These are phyloP conservation scores for Acacia pycnantha DNA, from an alignment of 331 rosid genomes.

Conservation along the genomic window DNA sequence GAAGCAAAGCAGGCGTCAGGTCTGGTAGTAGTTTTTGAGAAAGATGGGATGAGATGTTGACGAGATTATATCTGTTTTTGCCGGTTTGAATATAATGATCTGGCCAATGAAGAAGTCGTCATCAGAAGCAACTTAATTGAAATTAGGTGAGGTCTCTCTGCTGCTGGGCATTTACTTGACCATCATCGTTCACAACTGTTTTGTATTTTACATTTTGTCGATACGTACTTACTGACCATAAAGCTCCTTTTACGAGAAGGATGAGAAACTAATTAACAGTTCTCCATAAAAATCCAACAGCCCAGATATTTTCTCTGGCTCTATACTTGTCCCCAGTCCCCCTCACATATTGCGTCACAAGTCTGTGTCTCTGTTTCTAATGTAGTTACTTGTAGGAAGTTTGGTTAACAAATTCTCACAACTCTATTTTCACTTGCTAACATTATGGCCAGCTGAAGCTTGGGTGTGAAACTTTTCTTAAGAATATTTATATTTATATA, in stretches of 20 bases:
- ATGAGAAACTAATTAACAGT: not conserved
- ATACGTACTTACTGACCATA: too few species aligned
- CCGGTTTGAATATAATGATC: not conserved
- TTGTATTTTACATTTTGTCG: not conserved
- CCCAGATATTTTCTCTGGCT: not conserved
- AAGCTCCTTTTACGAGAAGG: not conserved
- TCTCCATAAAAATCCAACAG: not conserved
- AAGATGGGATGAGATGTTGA: not conserved
- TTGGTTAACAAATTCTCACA: too few species aligned
- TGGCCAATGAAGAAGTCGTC: not conserved
- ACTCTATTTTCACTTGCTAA: too few species aligned
- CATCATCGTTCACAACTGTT: not conserved
- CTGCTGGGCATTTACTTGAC: not conserved
- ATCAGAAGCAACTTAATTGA: not conserved
- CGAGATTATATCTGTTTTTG: not conserved
- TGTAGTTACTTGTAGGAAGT: too few species aligned
- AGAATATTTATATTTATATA: too few species aligned
- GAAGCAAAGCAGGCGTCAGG: not conserved
- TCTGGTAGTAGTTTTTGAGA: not conserved
- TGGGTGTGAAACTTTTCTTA: too few species aligned
- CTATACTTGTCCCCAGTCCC: not conserved
- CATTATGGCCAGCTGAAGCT: too few species aligned
- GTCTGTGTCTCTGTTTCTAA: too few species aligned
- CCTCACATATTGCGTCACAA: not conserved
- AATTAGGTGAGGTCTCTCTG: not conserved